These are phyloP conservation scores for Phylloporus sp. DNA, from an alignment of 768 basidiomycete genomes.

Conservation along the genomic window DNA sequence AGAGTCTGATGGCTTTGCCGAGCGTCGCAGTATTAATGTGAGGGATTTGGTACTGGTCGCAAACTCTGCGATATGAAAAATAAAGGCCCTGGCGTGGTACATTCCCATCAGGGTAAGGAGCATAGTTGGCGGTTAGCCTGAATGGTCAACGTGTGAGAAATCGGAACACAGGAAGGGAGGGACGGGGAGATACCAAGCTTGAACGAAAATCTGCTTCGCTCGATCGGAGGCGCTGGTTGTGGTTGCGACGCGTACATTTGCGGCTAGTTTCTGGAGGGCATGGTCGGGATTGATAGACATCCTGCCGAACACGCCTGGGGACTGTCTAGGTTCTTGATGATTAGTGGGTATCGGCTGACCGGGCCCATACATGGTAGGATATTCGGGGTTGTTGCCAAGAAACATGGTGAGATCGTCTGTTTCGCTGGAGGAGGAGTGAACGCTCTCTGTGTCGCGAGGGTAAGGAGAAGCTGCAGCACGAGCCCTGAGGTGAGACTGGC, in stretches of 20 bases:
- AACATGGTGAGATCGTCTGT: constrained; percentile 85
- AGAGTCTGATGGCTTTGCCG: constrained; percentile 89
- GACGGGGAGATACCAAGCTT: constrained; percentile 66
- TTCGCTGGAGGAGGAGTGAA: constrained; percentile 84
- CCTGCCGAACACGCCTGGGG: constrained; percentile 70
- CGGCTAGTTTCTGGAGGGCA: constrained; percentile 78
- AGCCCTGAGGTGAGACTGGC: constrained; percentile 72
- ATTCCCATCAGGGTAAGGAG: constrained; percentile 87
- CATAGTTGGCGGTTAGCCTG: constrained; percentile 87
- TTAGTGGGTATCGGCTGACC: constrained; percentile 36
- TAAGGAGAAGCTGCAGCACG: constrained; percentile 81
- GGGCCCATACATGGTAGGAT: constrained; percentile 59
- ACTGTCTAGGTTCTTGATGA: constrained; percentile 47
- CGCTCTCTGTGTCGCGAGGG: constrained; percentile 78
- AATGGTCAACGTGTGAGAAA: constrained; percentile 16
- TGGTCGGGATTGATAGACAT: constrained; percentile 76
- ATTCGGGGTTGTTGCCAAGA: constrained; percentile 55
- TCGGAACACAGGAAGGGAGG: constrained; percentile 16
- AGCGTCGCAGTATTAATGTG: constrained; percentile 95
- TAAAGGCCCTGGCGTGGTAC: constrained; percentile 92
- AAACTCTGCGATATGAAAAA: constrained; percentile 86
- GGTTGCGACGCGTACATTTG: constrained; percentile 81
- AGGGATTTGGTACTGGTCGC: constrained; percentile 88
- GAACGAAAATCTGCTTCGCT: constrained; percentile 90
- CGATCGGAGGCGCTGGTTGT: constrained; percentile 88